A percentile compares a stretch with the other conserved stretches of the same genome.
These are phyloP conservation scores for Sequoia sempervirens DNA, from an alignment of 75 land plant genomes.

Conservation along the genomic window DNA sequence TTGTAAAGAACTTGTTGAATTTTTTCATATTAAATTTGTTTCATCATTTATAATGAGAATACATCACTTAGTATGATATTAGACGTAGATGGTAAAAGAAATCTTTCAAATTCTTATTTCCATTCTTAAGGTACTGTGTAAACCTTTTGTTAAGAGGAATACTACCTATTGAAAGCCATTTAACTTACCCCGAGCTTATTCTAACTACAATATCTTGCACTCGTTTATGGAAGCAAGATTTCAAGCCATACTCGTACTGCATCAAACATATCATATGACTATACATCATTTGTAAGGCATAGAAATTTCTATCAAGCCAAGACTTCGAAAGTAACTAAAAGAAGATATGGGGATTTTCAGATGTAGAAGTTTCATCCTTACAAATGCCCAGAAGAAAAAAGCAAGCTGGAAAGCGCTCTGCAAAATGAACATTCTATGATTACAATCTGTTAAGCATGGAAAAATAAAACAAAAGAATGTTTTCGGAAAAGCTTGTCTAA, in stretches of 20 bases:
- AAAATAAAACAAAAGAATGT: background rate
- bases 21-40: background rate
- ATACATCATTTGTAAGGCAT: background rate
- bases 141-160: too few relatives aligned
- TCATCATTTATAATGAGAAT: background rate
- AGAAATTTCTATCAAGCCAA: background rate
- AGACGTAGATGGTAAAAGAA: too few relatives aligned
- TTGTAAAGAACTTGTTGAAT: background rate
- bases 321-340: background rate
- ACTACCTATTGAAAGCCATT: too few relatives aligned
- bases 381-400: conserved; percentile 84
- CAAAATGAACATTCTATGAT: background rate
- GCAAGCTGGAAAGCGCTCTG: conserved; percentile 93
- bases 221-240: conserved; percentile 39
- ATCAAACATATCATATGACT: background rate
- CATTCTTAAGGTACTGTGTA: too few relatives aligned
- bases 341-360: background rate
- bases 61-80: too few relatives aligned
- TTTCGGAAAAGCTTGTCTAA: conserved; percentile 6
- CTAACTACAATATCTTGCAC: conserved; percentile 17
- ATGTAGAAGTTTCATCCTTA: conserved; percentile 11
- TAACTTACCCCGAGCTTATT: conserved; percentile 40
- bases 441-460: background rate
- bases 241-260: conserved; percentile 48
- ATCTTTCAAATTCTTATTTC: too few relatives aligned